Evolutionary conservation across 768 basidiomycete species (phyloP), one percentile per base, ranked within the genome.

Genomic region (Mycena vitilis): DNA sequence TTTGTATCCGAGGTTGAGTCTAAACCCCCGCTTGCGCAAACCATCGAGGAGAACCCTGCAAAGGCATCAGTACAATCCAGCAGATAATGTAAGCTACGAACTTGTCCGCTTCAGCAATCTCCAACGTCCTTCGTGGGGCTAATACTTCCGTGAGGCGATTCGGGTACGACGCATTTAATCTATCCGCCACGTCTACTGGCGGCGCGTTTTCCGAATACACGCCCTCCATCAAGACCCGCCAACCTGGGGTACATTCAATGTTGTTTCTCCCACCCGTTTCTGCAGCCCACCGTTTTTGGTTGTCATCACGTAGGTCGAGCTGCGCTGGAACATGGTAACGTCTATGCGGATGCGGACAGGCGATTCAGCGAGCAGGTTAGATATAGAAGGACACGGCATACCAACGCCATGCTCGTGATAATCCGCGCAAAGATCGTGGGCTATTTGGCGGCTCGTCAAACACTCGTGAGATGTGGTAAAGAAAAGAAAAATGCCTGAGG

Each of bases 311-410:
- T 88, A 90, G 5, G 87, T 89, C 1, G 87, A 82, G 69, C 84
- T 81, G 30, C 90, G 83, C 76, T 92, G 90, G 70, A 79, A 84
- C 81, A 89, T 85, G 0, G 87, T 88, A 9, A 88, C 85, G 66
- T 88, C 88, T 88, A 56, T 42, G 42, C 16, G 20, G 20, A 25
- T 38, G 42, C 18, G 25, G 40, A 15, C 36, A 7, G 20, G 4
- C 44, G 44, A 11, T 48, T 56, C 20, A 6, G 36, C 16, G 30
- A 9, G 38, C 9, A 20, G 53, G 20, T 20, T 37, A 25, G 16
- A 53, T 38, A 37, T 5, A 52, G 20, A 63, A 59, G 20, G n/a
- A 66, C 55, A 49, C 58, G 52, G 36, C 48, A 22, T 40, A 81
- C 78, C 79, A 15, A 80, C 84, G 2, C 87, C 90, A 13, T 84